Conservation (phyloP, 371 early-diverging fungal genomes). For the Basidiobolus meristosporus region DNA sequence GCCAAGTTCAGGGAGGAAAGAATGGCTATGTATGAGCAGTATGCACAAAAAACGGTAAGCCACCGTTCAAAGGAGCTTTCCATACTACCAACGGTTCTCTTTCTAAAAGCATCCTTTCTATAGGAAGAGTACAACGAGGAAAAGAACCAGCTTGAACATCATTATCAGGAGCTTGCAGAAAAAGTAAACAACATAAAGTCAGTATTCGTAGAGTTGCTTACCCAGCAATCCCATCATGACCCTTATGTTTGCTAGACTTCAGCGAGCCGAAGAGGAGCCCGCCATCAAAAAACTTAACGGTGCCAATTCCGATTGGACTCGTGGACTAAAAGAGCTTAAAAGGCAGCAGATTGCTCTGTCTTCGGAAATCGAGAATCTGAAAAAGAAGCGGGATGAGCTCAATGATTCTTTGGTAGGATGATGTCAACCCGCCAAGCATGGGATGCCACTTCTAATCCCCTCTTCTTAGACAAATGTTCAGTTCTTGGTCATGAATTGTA, state of each 20-base stretch:
- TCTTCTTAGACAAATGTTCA: neutral
- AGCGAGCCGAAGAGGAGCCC: constrained; percentile 1
- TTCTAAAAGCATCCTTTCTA: too few species aligned
- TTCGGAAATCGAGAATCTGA: neutral
- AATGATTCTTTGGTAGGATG: neutral
- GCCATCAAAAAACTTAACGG: neutral
- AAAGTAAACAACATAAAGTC: neutral
- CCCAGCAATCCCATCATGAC: too few species aligned
- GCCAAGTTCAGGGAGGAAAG: constrained; percentile 68
- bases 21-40: constrained; percentile 1
- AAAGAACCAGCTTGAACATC: neutral
- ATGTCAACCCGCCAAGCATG: neutral
- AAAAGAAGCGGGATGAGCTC: neutral
- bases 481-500: neutral
- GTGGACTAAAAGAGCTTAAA: neutral
- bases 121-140: neutral
- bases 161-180: neutral
- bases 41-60: neutral
- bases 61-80: neutral
- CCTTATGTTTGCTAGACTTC: neutral
- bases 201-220: too few species aligned
- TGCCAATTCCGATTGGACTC: neutral
- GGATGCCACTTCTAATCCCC: neutral
- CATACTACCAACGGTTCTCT: too few species aligned
- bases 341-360: neutral